A percentile compares a stretch with the other conserved stretches of the same genome.
phyloP scores from a whole-genome alignment of 371 early-diverging fungal genomes.

The Syncephalastrum monosporum region DNA sequence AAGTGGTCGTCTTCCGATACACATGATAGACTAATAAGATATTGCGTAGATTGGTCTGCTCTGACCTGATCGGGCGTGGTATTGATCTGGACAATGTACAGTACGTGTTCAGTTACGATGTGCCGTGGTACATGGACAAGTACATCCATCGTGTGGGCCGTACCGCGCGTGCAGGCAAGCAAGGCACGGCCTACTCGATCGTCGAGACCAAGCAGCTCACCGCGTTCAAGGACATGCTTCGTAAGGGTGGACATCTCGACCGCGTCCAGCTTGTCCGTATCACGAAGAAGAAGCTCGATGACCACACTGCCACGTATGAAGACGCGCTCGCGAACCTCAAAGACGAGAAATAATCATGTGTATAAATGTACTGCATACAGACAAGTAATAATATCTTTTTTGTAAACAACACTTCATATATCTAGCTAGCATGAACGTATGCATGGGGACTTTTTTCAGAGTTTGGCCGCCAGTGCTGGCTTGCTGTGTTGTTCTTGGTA shows the following conservation, averaged over 20 bases:
- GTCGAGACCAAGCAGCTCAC: slow-evolving; percentile 79
- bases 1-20: slow-evolving; percentile 15
- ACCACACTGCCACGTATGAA: no score
- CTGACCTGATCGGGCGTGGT: slow-evolving; percentile 96
- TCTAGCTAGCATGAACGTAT: no score
- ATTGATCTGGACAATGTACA: slow-evolving; percentile 88
- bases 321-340: no score
- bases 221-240: slow-evolving; percentile 77
- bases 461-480: no score
- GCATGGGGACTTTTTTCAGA: no score
- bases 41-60: slow-evolving; percentile 70
- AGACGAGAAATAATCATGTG: no score
- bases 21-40: neutral
- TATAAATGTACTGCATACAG: no score
- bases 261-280: slow-evolving; percentile 53
- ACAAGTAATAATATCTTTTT: no score
- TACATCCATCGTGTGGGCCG: slow-evolving; percentile 99
- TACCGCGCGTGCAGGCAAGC: slow-evolving; percentile 95
- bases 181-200: slow-evolving; percentile 86
- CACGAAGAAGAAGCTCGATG: slow-evolving; percentile 29
- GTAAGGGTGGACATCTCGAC: slow-evolving; percentile 64
- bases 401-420: no score
- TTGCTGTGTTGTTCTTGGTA: slow-evolving; percentile 5
- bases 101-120: slow-evolving; percentile 93
- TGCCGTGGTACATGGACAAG: slow-evolving; percentile 83